Evolutionary conservation across 805 yeast genomes (phyloP).

Genomic region (Cyberlindnera misumaiensis): DNA sequence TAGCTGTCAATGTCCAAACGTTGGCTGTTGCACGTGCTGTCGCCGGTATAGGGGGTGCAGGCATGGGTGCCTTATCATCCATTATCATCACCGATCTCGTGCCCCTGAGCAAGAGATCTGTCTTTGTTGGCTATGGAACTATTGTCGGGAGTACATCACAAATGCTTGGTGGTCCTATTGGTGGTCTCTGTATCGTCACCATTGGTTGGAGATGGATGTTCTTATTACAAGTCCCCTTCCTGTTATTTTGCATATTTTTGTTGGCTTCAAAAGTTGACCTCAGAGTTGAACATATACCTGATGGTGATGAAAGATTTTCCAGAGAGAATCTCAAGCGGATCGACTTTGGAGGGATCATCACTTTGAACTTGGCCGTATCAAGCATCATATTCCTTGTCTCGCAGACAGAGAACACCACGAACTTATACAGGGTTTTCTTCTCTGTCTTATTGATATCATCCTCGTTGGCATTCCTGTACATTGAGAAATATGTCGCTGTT

Average conservation of each 20-base stretch:
- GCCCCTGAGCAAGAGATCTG: conserved; percentile 44
- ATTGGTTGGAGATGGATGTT: conserved; percentile 43
- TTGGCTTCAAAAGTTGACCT: conserved; percentile 26
- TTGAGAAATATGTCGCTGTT: conserved; percentile 31
- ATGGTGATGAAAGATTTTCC: conserved; percentile 23
- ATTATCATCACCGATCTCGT: conserved; percentile 52
- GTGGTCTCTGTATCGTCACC: conserved; percentile 31
- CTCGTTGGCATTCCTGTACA: conserved; percentile 20
- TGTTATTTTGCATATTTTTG: conserved; percentile 20
- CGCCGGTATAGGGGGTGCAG: conserved; percentile 57
- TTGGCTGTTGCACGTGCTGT: conserved; percentile 45
- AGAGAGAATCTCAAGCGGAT: conserved; percentile 29
- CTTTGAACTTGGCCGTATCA: conserved; percentile 28
- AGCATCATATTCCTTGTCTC: conserved; percentile 30
- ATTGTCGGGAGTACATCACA: conserved; percentile 33
- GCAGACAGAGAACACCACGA: conserved; percentile 14
- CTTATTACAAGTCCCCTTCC: conserved; percentile 33
- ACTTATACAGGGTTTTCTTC: conserved; percentile 8
- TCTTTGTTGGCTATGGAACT: conserved; percentile 45
- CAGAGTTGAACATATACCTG: conserved; percentile 23
- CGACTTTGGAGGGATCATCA: conserved; percentile 35
- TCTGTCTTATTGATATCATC: conserved; percentile 11
- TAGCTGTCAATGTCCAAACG: conserved; percentile 35
- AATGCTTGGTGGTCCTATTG: conserved; percentile 38
- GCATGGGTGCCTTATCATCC: conserved; percentile 42